These are phyloP conservation scores for Blastobotrys indianensis DNA, from an alignment of 1,139 yeast genomes.

Conservation along the genomic window DNA sequence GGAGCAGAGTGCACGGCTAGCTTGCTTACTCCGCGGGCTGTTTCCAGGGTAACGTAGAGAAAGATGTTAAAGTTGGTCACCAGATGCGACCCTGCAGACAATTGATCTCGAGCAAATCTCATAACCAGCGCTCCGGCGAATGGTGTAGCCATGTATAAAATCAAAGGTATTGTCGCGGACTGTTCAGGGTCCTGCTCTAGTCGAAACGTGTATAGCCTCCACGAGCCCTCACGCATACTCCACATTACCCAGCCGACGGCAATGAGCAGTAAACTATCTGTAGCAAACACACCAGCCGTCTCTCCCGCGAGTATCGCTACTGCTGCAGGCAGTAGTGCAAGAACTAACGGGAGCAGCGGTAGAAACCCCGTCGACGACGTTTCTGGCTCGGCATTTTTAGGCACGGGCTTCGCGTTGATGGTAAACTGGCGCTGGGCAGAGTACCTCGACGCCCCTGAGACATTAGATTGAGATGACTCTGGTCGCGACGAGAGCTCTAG, in stretches of 20 bases:
- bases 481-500: not conserved
- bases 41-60: slow-evolving; percentile 22
- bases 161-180: slow-evolving; percentile 7
- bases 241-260: slow-evolving; percentile 26
- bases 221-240: slow-evolving; percentile 22
- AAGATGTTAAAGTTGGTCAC: slow-evolving; percentile 24
- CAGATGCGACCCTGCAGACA: slow-evolving; percentile 22
- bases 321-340: slow-evolving; percentile 25
- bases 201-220: slow-evolving; percentile 18
- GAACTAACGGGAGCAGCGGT: slow-evolving; percentile 18
- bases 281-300: slow-evolving; percentile 20
- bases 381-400: not conserved
- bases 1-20: slow-evolving; percentile 8
- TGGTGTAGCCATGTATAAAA: slow-evolving; percentile 22
- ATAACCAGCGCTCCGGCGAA: slow-evolving; percentile 22
- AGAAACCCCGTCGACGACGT: not conserved
- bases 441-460: not conserved
- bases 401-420: not conserved
- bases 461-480: not conserved
- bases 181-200: not conserved
- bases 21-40: slow-evolving; percentile 20
- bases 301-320: slow-evolving; percentile 21
- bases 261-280: slow-evolving; percentile 22
- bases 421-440: not conserved
- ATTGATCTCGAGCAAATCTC: slow-evolving; percentile 18